Conservation (phyloP, 495 filamentous ascomycete species). For the Penicillium longicatenatum region DNA sequence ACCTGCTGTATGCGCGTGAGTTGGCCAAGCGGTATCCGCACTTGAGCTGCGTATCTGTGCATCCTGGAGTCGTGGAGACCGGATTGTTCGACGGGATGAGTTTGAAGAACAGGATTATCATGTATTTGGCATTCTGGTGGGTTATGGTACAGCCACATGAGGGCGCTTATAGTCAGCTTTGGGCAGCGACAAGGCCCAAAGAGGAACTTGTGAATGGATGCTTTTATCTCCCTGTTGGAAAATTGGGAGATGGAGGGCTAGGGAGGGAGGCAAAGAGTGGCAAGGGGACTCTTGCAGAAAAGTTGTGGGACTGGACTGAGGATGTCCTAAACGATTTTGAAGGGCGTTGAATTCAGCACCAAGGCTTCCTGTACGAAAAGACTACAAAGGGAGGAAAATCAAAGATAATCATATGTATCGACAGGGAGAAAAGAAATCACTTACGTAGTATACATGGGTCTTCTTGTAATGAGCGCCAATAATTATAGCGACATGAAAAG, state of each 20-base stretch:
- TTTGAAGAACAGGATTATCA: background rate
- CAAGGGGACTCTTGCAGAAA: background rate
- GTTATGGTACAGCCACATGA: constrained; percentile 2
- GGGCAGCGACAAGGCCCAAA: constrained; percentile 1
- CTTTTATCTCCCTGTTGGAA: constrained; percentile 5
- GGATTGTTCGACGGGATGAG: background rate
- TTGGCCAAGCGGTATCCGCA: background rate
- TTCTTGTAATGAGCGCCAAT: too few species aligned
- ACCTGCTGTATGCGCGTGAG: constrained; percentile 5
- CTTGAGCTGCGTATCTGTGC: background rate
- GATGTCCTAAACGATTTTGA: background rate
- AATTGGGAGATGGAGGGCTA: background rate
- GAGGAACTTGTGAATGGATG: background rate
- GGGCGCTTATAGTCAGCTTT: constrained; percentile 2
- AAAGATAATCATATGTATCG: too few species aligned
- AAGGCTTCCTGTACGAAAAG: too few species aligned
- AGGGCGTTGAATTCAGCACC: too few species aligned
- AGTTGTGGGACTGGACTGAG: constrained; percentile 3
- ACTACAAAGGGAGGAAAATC: too few species aligned
- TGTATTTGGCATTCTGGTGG: background rate
- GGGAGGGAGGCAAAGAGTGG: background rate
- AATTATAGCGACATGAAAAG: too few species aligned
- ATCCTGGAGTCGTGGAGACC: background rate
- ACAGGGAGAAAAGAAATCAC: too few species aligned
- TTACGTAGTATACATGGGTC: too few species aligned